A percentile compares a stretch with the other conserved stretches of the same genome.
Evolutionary conservation across 352 stramenopile genomes (phyloP).

Genomic region (Globisporangium barbulae): DNA sequence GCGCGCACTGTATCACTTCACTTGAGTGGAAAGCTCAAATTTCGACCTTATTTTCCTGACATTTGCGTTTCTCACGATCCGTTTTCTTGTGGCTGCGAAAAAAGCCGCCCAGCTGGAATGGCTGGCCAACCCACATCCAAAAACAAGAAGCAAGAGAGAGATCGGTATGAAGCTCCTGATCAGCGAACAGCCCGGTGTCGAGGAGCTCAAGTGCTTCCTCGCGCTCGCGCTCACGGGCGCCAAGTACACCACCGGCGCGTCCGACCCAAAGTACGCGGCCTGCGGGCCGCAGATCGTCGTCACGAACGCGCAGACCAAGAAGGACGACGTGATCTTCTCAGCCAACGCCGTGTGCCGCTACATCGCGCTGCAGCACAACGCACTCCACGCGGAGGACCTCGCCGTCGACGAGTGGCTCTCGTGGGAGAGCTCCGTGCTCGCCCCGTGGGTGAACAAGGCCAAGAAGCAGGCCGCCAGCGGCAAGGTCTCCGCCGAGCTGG

Average conservation of each 20-base stretch:
- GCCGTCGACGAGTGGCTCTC: conserved; percentile 82
- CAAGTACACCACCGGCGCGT: conserved; percentile 44
- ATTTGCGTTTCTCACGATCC: neutral
- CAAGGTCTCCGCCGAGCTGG: conserved; percentile 13
- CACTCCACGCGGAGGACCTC: conserved; percentile 67
- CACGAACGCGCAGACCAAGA: conserved; percentile 12
- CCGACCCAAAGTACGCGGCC: conserved; percentile 55
- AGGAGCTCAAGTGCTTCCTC: conserved; percentile 86
- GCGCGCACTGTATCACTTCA: no score
- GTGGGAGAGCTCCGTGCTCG: conserved; percentile 71
- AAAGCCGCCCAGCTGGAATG: neutral
- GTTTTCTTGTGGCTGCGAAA: conserved; percentile 7
- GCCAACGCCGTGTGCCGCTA: conserved; percentile 80
- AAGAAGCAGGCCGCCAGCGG: conserved; percentile 37
- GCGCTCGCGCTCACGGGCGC: conserved; percentile 45
- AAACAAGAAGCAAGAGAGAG: conserved; percentile 3
- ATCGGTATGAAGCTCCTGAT: conserved; percentile 63
- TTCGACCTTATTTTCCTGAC: neutral
- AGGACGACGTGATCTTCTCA: conserved; percentile 55
- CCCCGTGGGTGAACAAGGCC: conserved; percentile 50
- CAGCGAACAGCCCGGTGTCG: conserved; percentile 48
- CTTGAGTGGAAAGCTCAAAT: neutral
- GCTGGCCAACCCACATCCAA: conserved; percentile 7
- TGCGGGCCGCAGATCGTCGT: conserved; percentile 56
- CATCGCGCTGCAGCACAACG: conserved; percentile 32